Base-by-base conservation (phyloP, 139 green algal species). In the Eudorina sp. region DNA sequence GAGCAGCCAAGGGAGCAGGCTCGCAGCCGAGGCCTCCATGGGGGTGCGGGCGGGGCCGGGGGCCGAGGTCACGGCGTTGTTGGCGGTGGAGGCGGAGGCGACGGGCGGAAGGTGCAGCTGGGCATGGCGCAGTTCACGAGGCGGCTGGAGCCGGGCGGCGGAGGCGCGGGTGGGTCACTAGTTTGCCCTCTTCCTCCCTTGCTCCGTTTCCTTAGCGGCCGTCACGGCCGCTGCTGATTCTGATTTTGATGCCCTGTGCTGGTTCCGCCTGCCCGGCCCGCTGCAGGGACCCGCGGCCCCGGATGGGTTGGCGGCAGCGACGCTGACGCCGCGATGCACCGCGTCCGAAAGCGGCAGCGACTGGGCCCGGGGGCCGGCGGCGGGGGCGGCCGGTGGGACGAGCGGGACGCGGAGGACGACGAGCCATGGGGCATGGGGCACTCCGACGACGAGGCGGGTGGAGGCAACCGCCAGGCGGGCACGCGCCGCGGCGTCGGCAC, bases 51-150 rank as follows among this genome's bases (percentile, higher is more conserved):
- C n/a, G n/a, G n/a, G n/a, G n/a, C n/a, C 66, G 69, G 69, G 4
- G 69, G 70, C 23, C 40, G 70, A 23, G 70, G 70, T 13, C n/a
- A n/a, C n/a, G n/a, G n/a, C n/a, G n/a, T n/a, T n/a, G n/a, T n/a
- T n/a, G 70, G 40, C 41, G 70, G 38, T 25, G 25, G 70, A 27
- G 43, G 70, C 18, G 36, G 70, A 0, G 70, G 70, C 9, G 40
- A 40, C 9, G 70, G 70, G 19, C 4, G 70, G 27, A 41, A 58
- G 70, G 70, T 79, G 40, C 70, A 79, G 70, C 38, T 79, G 40
- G 70, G 70, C 41, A 55, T 79, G 70, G 38, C 70, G 38, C 70
- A 79, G 70, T 79, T 79, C 27, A 40, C 70, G 21, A 36, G 40
- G 3, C 70, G 70, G 3, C 36, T 79, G 38, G 58, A 68, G 16